These are phyloP conservation scores for Suillus occidentalis DNA, from an alignment of 768 basidiomycete species.

Conservation along the genomic window DNA sequence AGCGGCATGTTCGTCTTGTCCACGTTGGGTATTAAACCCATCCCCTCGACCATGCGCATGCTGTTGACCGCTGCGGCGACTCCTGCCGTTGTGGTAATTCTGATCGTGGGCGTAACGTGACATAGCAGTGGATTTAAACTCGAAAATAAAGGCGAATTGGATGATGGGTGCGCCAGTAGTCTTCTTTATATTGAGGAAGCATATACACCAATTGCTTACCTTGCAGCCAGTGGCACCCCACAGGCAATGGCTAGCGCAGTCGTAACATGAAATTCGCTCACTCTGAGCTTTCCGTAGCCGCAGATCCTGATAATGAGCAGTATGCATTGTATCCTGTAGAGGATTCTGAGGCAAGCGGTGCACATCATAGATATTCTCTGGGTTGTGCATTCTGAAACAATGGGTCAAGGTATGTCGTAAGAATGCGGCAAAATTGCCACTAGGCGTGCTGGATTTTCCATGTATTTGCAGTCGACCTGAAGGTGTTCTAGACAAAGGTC, in stretches of 20 bases:
- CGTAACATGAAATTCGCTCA: neutral
- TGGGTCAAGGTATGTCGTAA: neutral
- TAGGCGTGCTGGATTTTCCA: neutral
- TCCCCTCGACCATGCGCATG: neutral
- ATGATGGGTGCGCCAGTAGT: neutral
- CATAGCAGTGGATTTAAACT: neutral
- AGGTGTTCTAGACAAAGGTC: neutral
- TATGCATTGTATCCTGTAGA: neutral
- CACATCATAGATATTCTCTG: neutral
- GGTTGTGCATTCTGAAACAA: too few relatives aligned
- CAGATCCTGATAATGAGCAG: neutral
- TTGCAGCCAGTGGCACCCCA: neutral
- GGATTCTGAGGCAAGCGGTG: neutral
- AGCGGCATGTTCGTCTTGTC: neutral
- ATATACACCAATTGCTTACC: neutral
- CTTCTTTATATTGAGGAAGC: neutral
- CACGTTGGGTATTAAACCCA: neutral
- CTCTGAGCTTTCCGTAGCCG: neutral
- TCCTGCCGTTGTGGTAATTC: neutral
- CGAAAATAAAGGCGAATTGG: neutral
- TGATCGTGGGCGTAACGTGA: neutral
- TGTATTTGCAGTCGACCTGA: neutral
- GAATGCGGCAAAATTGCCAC: neutral
- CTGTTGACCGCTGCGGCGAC: neutral
- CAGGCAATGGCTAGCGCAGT: neutral